phyloP scores from a whole-genome alignment of 108 stramenopile genomes.

The Phaeodactylum tricornutum region DNA sequence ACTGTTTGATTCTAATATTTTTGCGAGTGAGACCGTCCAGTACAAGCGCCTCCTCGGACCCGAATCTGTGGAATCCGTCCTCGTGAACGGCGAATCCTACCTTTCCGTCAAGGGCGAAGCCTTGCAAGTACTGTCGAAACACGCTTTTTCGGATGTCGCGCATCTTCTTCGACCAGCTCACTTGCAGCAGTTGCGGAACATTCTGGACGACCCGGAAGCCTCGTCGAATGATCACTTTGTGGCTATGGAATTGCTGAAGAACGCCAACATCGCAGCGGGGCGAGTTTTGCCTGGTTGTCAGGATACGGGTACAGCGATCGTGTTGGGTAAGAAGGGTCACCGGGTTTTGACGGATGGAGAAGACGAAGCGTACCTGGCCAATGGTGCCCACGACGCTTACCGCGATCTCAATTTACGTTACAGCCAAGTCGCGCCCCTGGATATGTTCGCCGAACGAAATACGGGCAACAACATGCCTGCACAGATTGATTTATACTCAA shows the following conservation, averaged over 20 bases:
- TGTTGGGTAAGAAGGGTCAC: slow-evolving; percentile 88
- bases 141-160: slow-evolving; percentile 85
- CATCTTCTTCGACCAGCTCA: slow-evolving; percentile 89
- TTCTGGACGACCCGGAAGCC: slow-evolving; percentile 92
- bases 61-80: slow-evolving; percentile 36
- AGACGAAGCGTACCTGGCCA: slow-evolving; percentile 81
- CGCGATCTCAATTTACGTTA: slow-evolving; percentile 84
- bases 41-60: slow-evolving; percentile 47
- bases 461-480: slow-evolving; percentile 92
- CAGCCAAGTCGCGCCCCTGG: slow-evolving; percentile 88
- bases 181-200: slow-evolving; percentile 82
- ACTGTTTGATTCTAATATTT: slow-evolving; percentile 49
- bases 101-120: slow-evolving; percentile 37
- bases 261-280: slow-evolving; percentile 90
- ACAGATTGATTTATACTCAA: slow-evolving; percentile 85
- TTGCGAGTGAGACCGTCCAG: slow-evolving; percentile 22
- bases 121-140: slow-evolving; percentile 47
- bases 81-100: slow-evolving; percentile 43
- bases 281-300: slow-evolving; percentile 90
- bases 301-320: slow-evolving; percentile 95
- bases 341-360: slow-evolving; percentile 90
- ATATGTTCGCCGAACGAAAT: slow-evolving; percentile 93
- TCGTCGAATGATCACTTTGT: slow-evolving; percentile 92
- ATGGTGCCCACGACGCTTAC: slow-evolving; percentile 90
- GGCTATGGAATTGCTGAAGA: slow-evolving; percentile 90